Conservation (phyloP, 75 land plant species). For the Pinus albicaulis region DNA sequence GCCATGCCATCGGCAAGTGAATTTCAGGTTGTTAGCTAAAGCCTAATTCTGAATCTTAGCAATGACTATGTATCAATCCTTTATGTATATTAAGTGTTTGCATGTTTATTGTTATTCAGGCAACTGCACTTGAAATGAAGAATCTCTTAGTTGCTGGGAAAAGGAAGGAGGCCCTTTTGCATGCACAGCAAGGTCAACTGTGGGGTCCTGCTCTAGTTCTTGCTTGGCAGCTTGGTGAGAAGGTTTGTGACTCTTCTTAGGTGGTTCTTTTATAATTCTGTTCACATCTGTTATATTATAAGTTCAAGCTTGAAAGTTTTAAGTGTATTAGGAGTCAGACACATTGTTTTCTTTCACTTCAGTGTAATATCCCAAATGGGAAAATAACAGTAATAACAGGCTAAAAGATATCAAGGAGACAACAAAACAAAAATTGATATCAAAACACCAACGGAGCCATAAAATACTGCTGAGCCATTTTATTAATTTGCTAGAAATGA, state of each 20-base stretch:
- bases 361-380: too few species aligned
- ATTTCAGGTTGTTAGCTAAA: slow-evolving; percentile 45
- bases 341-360: slow-evolving; percentile 1
- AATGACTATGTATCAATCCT: not conserved
- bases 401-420: too few species aligned
- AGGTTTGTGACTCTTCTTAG: slow-evolving; percentile 38
- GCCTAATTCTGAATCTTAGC: not conserved
- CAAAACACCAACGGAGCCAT: too few species aligned
- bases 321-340: not conserved
- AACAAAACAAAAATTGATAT: too few species aligned
- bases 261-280: not conserved
- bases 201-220: slow-evolving; percentile 98
- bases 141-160: slow-evolving; percentile 82
- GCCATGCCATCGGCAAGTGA: slow-evolving; percentile 76
- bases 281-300: not conserved
- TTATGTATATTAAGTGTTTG: not conserved
- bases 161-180: slow-evolving; percentile 76
- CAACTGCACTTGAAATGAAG: slow-evolving; percentile 80
- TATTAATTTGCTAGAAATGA: too few species aligned
- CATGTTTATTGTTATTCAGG: slow-evolving; percentile 28
- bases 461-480: too few species aligned
- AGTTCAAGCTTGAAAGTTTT: not conserved
- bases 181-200: slow-evolving; percentile 86
- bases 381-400: too few species aligned
- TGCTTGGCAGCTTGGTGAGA: slow-evolving; percentile 88